Conservation (phyloP, 2,329 filamentous ascomycete genomes). For the Talaromyces sp. region DNA sequence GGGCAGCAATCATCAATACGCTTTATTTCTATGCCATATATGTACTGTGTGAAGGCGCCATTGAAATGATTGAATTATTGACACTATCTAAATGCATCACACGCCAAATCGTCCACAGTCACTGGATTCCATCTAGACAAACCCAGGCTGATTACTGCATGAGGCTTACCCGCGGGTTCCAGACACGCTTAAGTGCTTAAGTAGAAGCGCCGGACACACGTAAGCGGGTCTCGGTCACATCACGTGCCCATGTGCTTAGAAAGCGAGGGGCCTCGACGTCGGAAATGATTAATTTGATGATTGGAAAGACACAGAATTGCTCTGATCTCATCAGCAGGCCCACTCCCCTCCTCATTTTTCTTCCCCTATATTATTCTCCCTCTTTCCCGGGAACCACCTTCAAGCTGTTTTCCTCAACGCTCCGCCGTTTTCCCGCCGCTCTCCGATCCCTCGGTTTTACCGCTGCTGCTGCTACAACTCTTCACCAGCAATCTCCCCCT, state of each 20-base stretch:
- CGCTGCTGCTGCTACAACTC: conserved; percentile 70
- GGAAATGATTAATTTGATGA: conserved; percentile 24
- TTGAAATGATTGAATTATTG: too few relatives aligned
- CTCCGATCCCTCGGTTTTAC: conserved; percentile 74
- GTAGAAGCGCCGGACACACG: background rate
- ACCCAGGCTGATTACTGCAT: too few relatives aligned
- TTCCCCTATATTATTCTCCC: conserved; percentile 12
- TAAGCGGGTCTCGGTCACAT: conserved; percentile 15
- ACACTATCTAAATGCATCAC: too few relatives aligned
- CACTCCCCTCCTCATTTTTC: conserved; percentile 23
- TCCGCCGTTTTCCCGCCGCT: conserved; percentile 66
- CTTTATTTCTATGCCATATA: too few relatives aligned
- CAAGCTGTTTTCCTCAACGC: conserved; percentile 91
- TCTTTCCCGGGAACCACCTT: conserved; percentile 50
- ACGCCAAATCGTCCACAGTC: too few relatives aligned
- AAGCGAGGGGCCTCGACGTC: conserved; percentile 26
- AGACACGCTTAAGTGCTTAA: too few relatives aligned
- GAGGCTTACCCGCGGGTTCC: too few relatives aligned
- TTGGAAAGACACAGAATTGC: conserved; percentile 13
- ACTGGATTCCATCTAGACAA: too few relatives aligned
- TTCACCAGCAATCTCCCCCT: conserved; percentile 61
- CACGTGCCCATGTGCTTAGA: conserved; percentile 24
- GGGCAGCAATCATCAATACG: too few relatives aligned
- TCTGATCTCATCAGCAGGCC: conserved; percentile 21
- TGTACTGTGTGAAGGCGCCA: too few relatives aligned